Evolutionary conservation across 108 stramenopile species (phyloP).

Genomic region (Cyclotella atomus): DNA sequence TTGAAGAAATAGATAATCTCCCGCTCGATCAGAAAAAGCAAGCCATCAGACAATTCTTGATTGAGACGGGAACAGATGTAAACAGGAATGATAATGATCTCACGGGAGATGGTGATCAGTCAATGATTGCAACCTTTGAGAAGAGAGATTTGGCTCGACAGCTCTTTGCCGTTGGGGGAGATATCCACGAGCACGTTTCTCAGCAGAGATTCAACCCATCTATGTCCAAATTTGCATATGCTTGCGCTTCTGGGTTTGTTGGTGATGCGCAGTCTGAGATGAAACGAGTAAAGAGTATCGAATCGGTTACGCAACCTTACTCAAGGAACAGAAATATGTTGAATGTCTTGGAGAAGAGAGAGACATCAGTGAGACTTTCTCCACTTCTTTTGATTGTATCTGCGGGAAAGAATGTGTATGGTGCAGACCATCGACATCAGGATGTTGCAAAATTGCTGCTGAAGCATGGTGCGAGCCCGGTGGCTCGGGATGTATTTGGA

Average conservation of each 20-base stretch:
- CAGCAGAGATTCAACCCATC: background rate
- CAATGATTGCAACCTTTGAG: background rate
- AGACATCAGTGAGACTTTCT: conserved; percentile 45
- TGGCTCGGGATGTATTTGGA: conserved; percentile 48
- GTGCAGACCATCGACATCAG: conserved; percentile 7
- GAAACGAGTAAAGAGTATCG: background rate
- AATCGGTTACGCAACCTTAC: background rate
- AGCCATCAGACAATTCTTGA: conserved; percentile 25
- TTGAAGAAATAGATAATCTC: background rate
- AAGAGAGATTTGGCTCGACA: conserved; percentile 20
- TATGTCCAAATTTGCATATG: conserved; percentile 21
- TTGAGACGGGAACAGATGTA: conserved; percentile 42
- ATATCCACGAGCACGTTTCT: conserved; percentile 20
- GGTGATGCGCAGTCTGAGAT: conserved; percentile 7
- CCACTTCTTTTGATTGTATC: conserved; percentile 46
- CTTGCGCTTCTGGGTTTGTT: conserved; percentile 17
- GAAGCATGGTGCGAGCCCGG: conserved; percentile 49
- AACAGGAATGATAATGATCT: conserved; percentile 44
- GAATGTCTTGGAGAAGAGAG: conserved; percentile 33
- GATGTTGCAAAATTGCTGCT: conserved; percentile 28
- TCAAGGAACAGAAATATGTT: background rate
- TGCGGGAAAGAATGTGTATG: conserved; percentile 29
- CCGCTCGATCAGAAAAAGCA: background rate
- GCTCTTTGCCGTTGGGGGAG: conserved; percentile 44
- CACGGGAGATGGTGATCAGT: conserved; percentile 50